Conservation (phyloP, 768 basidiomycete genomes). For the Mycena filopes region DNA sequence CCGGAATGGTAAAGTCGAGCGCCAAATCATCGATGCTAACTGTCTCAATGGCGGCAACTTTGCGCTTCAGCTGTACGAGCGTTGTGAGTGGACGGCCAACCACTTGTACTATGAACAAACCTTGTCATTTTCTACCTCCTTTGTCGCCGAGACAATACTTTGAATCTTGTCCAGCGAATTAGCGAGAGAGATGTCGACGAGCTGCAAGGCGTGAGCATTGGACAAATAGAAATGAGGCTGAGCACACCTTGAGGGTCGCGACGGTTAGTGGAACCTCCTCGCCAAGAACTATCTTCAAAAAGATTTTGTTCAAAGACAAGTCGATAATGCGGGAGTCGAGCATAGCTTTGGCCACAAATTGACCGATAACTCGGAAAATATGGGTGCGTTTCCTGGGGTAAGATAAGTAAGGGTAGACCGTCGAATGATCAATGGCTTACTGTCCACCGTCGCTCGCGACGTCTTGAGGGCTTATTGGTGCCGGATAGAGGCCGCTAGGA, state of each 20-base stretch:
- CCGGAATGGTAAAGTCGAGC: slow-evolving; percentile 96
- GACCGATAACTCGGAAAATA: slow-evolving; percentile 90
- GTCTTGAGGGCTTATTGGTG: slow-evolving; percentile 79
- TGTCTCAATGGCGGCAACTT: slow-evolving; percentile 67
- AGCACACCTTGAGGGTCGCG: slow-evolving; percentile 79
- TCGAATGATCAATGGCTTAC: slow-evolving; percentile 53
- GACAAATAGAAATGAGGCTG: neutral
- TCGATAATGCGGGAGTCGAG: slow-evolving; percentile 98
- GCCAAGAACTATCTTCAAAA: slow-evolving; percentile 89
- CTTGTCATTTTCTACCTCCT: slow-evolving; percentile 61
- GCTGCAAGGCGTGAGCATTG: slow-evolving; percentile 51
- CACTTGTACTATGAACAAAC: slow-evolving; percentile 42
- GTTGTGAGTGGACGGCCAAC: slow-evolving; percentile 2
- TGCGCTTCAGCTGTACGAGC: slow-evolving; percentile 57
- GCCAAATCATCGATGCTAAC: slow-evolving; percentile 87
- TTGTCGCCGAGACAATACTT: slow-evolving; percentile 63
- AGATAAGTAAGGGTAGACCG: neutral
- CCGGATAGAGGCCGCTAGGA: slow-evolving; percentile 88
- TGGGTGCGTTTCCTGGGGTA: slow-evolving; percentile 79
- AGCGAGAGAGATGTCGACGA: slow-evolving; percentile 87
- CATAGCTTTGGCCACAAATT: slow-evolving; percentile 97
- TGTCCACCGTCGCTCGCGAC: slow-evolving; percentile 78
- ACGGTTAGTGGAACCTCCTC: slow-evolving; percentile 87
- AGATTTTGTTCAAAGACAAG: slow-evolving; percentile 93
- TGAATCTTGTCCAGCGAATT: slow-evolving; percentile 87